Conservation (phyloP, 164 flowering plant species). For the Piper longum region DNA sequence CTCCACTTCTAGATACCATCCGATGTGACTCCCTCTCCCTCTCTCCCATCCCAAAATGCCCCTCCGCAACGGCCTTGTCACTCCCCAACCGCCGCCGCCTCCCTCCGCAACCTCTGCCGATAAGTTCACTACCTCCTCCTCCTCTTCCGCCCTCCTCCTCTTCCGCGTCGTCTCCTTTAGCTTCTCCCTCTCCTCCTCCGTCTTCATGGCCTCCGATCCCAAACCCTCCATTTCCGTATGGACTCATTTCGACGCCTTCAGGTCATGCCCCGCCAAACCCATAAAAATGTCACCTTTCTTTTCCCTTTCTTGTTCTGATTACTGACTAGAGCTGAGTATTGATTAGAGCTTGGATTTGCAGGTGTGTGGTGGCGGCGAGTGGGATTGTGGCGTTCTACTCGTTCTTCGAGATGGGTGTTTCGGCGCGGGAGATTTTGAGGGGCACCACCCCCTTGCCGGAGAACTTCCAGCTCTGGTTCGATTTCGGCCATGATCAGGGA, state of each 20-base stretch:
- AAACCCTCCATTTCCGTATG: slow-evolving; percentile 37
- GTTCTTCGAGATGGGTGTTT: slow-evolving; percentile 46
- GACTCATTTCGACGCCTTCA: slow-evolving; percentile 57
- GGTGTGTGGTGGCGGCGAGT: slow-evolving; percentile 55
- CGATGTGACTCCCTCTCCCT: slow-evolving; percentile 38
- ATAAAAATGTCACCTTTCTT: no score
- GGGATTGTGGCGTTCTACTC: slow-evolving; percentile 64
- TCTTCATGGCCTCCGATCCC: slow-evolving; percentile 68
- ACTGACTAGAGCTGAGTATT: background rate
- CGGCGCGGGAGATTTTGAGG: slow-evolving; percentile 66
- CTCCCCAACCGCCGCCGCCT: slow-evolving; percentile 48
- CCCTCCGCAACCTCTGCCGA: slow-evolving; percentile 60
- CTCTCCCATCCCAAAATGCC: slow-evolving; percentile 35
- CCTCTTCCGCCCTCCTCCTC: slow-evolving; percentile 44
- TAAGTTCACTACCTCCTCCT: slow-evolving; percentile 60
- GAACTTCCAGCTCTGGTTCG: slow-evolving; percentile 75
- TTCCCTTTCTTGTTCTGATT: background rate
- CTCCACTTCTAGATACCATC: no score
- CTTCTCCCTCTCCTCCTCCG: slow-evolving; percentile 55
- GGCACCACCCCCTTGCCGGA: slow-evolving; percentile 58
- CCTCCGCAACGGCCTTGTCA: slow-evolving; percentile 9
- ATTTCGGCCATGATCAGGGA: slow-evolving; percentile 90
- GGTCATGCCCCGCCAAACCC: slow-evolving; percentile 18
- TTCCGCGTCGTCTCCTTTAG: slow-evolving; percentile 58
- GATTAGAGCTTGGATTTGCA: slow-evolving; percentile 11